phyloP scores from a whole-genome alignment of 2,329 filamentous ascomycete genomes.

The Fusarium metavorans region DNA sequence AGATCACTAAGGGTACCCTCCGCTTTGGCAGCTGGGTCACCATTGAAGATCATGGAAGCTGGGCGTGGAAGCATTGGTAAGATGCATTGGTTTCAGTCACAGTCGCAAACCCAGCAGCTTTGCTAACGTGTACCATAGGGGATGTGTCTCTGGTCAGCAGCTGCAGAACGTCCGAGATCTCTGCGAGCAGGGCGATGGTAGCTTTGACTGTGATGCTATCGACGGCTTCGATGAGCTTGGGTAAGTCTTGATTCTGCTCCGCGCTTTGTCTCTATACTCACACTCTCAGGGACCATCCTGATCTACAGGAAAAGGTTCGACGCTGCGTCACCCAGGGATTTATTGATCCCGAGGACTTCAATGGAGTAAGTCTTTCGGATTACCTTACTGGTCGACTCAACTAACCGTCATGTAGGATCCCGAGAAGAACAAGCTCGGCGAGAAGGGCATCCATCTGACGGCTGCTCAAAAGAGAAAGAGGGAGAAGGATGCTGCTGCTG shows the following conservation, averaged over 20 bases:
- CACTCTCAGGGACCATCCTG: slow-evolving; percentile 59
- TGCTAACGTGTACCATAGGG: slow-evolving; percentile 66
- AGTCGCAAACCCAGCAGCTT: not conserved
- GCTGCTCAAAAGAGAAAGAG: slow-evolving; percentile 52
- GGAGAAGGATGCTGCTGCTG: slow-evolving; percentile 48
- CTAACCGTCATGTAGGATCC: slow-evolving; percentile 67
- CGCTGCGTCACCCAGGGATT: slow-evolving; percentile 81
- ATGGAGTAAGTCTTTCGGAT: slow-evolving; percentile 73
- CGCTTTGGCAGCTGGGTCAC: slow-evolving; percentile 81
- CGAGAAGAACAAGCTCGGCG: slow-evolving; percentile 77
- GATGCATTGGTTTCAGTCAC: slow-evolving; percentile 38
- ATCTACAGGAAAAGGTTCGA: slow-evolving; percentile 79
- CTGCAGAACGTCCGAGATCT: slow-evolving; percentile 73
- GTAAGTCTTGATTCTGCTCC: slow-evolving; percentile 51
- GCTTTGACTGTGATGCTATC: slow-evolving; percentile 73
- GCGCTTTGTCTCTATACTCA: slow-evolving; percentile 11
- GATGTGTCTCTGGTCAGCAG: slow-evolving; percentile 84
- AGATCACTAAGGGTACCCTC: slow-evolving; percentile 83
- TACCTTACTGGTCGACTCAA: not conserved
- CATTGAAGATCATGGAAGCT: slow-evolving; percentile 71
- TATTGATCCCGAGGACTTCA: slow-evolving; percentile 88
- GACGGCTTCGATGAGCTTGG: slow-evolving; percentile 84
- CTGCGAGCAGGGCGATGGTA: slow-evolving; percentile 60
- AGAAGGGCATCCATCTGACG: slow-evolving; percentile 70
- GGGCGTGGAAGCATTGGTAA: slow-evolving; percentile 90